Evolutionary conservation across 306 rosid genomes (phyloP).

Genomic region (Herpetospermum pedunculosum): DNA sequence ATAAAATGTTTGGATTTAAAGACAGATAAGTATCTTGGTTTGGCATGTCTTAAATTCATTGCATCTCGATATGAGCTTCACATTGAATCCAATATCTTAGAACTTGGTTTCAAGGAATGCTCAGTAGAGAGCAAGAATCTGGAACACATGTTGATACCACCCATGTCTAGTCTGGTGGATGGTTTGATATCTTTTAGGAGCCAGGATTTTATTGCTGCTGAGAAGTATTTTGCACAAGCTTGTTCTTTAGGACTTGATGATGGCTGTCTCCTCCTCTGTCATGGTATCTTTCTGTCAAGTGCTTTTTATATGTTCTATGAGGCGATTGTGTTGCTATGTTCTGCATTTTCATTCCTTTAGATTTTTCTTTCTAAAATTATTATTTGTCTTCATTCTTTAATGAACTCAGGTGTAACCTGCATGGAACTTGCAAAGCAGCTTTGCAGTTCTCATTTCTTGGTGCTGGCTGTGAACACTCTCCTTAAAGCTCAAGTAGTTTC

Average conservation of each 20-base stretch:
- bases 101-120: constrained; percentile 36
- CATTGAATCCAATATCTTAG: constrained; percentile 32
- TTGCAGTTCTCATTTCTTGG: constrained; percentile 25
- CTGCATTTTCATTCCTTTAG: not conserved
- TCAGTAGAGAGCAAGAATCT: constrained; percentile 28
- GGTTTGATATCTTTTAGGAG: constrained; percentile 44
- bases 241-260: constrained; percentile 52
- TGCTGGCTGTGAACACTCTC: constrained; percentile 53
- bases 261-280: constrained; percentile 63
- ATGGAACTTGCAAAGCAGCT: constrained; percentile 61
- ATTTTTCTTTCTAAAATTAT: not conserved
- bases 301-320: not conserved
- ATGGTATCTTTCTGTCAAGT: constrained; percentile 34
- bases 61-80: constrained; percentile 37
- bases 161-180: constrained; percentile 44
- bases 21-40: constrained; percentile 64
- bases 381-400: not conserved
- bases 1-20: constrained; percentile 53
- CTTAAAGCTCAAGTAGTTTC: constrained; percentile 41
- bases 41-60: constrained; percentile 72
- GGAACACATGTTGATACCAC: constrained; percentile 48
- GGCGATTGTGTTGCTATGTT: not conserved
- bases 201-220: constrained; percentile 54
- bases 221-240: constrained; percentile 57
- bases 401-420: constrained; percentile 54